phyloP scores from a whole-genome alignment of 2,329 filamentous ascomycete genomes.

The Fusarium metavorans region DNA sequence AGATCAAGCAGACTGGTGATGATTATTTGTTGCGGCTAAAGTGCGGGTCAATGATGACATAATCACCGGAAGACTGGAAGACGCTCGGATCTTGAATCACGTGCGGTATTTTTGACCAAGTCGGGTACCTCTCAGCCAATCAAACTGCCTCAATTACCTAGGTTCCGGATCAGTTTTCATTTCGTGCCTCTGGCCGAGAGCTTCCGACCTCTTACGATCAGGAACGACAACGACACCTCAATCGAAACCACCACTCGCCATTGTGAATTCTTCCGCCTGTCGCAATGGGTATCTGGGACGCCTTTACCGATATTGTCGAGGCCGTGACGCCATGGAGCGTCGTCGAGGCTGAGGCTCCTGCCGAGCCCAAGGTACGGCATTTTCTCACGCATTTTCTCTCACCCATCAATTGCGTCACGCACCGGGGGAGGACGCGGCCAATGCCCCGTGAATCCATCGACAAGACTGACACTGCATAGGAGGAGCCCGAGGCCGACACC shows the following conservation, averaged over 20 bases:
- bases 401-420: constrained; percentile 31
- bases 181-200: constrained; percentile 56
- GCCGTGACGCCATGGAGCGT: constrained; percentile 74
- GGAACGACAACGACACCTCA: constrained; percentile 50
- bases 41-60: constrained; percentile 19
- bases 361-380: constrained; percentile 68
- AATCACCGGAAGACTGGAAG: constrained; percentile 29
- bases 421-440: background rate
- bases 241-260: constrained; percentile 56
- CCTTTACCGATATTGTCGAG: constrained; percentile 73
- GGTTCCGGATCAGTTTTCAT: constrained; percentile 63
- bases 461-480: constrained; percentile 43
- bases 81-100: constrained; percentile 32
- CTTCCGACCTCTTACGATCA: constrained; percentile 55
- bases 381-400: constrained; percentile 35
- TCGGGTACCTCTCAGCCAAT: constrained; percentile 54
- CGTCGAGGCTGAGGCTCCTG: constrained; percentile 75
- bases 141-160: constrained; percentile 60
- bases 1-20: background rate
- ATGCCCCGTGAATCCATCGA: constrained; percentile 2
- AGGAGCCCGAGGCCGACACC: constrained; percentile 65
- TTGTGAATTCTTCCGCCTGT: constrained; percentile 53
- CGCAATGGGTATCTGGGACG: constrained; percentile 76
- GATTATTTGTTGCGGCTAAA: background rate
- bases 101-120: constrained; percentile 30